phyloP scores from a whole-genome alignment of 805 yeast genomes.

The Sugiyamaella smithiae region DNA sequence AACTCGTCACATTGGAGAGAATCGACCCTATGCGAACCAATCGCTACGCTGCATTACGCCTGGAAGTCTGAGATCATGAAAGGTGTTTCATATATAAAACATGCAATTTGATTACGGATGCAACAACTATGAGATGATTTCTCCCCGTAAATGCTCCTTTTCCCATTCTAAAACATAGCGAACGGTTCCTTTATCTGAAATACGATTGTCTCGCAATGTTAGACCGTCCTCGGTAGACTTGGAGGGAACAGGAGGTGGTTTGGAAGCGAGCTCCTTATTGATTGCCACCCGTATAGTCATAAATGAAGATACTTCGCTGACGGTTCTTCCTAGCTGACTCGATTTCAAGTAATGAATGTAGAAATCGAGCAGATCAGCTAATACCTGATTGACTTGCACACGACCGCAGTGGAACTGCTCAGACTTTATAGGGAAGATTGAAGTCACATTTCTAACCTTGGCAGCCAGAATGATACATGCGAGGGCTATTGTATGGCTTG shows the following conservation, averaged over 20 bases:
- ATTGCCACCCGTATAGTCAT: conserved; percentile 28
- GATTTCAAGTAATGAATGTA: conserved; percentile 56
- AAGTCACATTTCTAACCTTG: conserved; percentile 39
- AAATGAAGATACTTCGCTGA: conserved; percentile 15
- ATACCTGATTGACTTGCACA: conserved; percentile 44
- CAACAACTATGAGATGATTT: conserved; percentile 17
- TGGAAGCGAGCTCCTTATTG: conserved; percentile 46
- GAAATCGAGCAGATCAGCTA: conserved; percentile 56
- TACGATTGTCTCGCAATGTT: conserved; percentile 28
- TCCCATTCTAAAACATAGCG: conserved; percentile 32
- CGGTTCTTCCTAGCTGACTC: conserved; percentile 45
- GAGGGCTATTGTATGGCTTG: conserved; percentile 73
- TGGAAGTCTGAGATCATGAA: no score
- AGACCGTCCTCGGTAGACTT: conserved; percentile 5
- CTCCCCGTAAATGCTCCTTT: conserved; percentile 22
- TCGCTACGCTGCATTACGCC: conserved; percentile 25
- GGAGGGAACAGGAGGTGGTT: conserved; percentile 34
- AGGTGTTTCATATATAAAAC: no score
- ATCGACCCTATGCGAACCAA: conserved; percentile 28
- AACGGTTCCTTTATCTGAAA: conserved; percentile 35
- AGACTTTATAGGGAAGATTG: conserved; percentile 34
- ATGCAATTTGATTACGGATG: no score
- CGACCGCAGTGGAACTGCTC: conserved; percentile 22
- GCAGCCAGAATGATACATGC: conserved; percentile 62
- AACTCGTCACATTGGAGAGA: conserved; percentile 34